Base-by-base conservation (phyloP, 345 rosid species). In the Salix brachista region DNA sequence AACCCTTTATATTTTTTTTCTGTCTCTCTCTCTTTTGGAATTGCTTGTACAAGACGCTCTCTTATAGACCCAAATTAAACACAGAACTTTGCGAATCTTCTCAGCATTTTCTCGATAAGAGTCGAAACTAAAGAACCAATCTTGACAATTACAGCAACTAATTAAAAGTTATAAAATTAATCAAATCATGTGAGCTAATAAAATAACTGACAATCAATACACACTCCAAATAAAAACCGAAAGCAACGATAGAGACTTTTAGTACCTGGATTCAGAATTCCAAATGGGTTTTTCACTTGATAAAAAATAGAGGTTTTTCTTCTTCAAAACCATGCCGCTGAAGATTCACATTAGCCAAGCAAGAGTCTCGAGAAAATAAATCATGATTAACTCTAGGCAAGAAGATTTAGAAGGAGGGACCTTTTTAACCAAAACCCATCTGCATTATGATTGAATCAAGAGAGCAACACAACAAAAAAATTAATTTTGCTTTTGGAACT, bases 301-400 rank as follows among this genome's bases (percentile, higher is more conserved):
- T 44, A 71, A 36, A 77, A 75, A 68, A 46, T 23, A 58, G 64
- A 58, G 64, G 64, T 9, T 23, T 23, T 58, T 58, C 64, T 58
- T 58, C 64, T 25, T 1, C 64, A 58, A 58, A 52, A 58, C 64
- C 64, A 58, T n/a, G 26, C 64, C 4, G 28, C 23, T 58, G 64
- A 58, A 58, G 64, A 58, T n/a, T 58, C 64, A 58, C 64, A 58
- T 58, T 23, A 58, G 26, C 16, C 64, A 58, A 58, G 75, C 83
- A 42, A 81, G 80, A 73, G 82, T 84, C 87, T 84, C 82, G 81
- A 84, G 85, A 58, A n/a, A 58, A 74, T 75, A 86, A 67, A 86
- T 81, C 81, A 80, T 79, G 79, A 73, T 50, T 34, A 10, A 46
- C 26, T 13, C 60, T n/a, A 50, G 26, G 13, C 68, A 61, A 64